Conservation (phyloP, 768 basidiomycete species). For the Amanita rubescens region DNA sequence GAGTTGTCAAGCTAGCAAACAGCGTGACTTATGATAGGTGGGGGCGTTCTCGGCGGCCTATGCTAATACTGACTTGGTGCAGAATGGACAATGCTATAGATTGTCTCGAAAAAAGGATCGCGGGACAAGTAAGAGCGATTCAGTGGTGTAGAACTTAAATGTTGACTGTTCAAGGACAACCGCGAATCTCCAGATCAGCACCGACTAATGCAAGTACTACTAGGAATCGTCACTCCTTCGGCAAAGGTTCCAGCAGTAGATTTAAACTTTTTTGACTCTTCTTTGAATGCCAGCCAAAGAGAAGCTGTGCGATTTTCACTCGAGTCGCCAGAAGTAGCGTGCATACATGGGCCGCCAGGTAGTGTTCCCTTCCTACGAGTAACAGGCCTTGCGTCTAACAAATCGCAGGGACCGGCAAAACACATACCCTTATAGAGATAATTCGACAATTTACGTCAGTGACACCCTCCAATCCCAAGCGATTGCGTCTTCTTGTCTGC, state of each 20-base stretch:
- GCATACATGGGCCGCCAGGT: slow-evolving; percentile 98
- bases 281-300: slow-evolving; percentile 79
- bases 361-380: neutral
- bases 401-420: slow-evolving; percentile 79
- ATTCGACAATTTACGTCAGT: slow-evolving; percentile 70
- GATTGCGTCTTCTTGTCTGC: slow-evolving; percentile 72
- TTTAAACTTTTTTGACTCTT: slow-evolving; percentile 64
- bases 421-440: slow-evolving; percentile 90
- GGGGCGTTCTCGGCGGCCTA: neutral
- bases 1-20: slow-evolving; percentile 85
- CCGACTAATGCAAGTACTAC: slow-evolving; percentile 57
- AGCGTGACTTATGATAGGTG: slow-evolving; percentile 87
- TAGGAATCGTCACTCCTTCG: slow-evolving; percentile 54
- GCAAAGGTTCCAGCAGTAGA: slow-evolving; percentile 26
- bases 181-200: slow-evolving; percentile 37
- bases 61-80: neutral
- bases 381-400: neutral
- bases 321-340: slow-evolving; percentile 73
- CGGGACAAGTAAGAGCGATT: slow-evolving; percentile 1
- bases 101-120: slow-evolving; percentile 37
- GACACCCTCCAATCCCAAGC: slow-evolving; percentile 39
- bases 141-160: neutral
- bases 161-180: slow-evolving; percentile 25
- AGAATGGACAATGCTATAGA: slow-evolving; percentile 87
- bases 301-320: slow-evolving; percentile 80